Conservation (phyloP, 2,329 filamentous ascomycete species). For the Pseudogymnoascus sp. region DNA sequence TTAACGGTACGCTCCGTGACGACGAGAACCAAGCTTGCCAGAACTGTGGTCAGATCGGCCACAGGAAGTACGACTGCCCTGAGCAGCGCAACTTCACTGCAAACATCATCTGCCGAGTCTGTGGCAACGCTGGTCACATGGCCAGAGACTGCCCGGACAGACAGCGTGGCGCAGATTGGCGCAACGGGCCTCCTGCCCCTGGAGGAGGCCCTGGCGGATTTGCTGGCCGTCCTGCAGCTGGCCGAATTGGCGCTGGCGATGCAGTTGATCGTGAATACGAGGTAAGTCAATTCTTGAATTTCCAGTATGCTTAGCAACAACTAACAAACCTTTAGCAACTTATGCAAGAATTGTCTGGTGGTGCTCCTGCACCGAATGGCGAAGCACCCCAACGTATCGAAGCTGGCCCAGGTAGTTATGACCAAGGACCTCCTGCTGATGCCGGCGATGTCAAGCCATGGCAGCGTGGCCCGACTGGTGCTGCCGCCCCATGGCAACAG, state of each 20-base stretch:
- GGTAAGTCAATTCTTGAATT: constrained; percentile 45
- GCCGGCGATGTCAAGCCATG: constrained; percentile 67
- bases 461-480: constrained; percentile 80
- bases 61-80: constrained; percentile 97
- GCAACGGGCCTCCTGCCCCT: constrained; percentile 59
- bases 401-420: constrained; percentile 64
- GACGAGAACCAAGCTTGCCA: constrained; percentile 99
- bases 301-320: neutral
- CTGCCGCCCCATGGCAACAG: constrained; percentile 71
- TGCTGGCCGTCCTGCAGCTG: constrained; percentile 48
- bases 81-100: constrained; percentile 98
- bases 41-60: constrained; percentile 97
- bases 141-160: constrained; percentile 94
- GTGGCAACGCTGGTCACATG: constrained; percentile 97
- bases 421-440: constrained; percentile 39
- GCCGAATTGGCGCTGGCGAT: constrained; percentile 67
- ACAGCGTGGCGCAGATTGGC: constrained; percentile 83
- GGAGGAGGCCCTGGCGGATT: constrained; percentile 45
- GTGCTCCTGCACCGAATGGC: constrained; percentile 50
- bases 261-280: constrained; percentile 92
- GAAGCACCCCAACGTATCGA: constrained; percentile 75
- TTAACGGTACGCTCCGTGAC: constrained; percentile 98
- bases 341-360: constrained; percentile 92
- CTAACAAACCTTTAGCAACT: constrained; percentile 62
- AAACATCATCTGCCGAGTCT: constrained; percentile 97